Conservation (phyloP, 768 basidiomycete species). For the Hirschioporus abietinus region DNA sequence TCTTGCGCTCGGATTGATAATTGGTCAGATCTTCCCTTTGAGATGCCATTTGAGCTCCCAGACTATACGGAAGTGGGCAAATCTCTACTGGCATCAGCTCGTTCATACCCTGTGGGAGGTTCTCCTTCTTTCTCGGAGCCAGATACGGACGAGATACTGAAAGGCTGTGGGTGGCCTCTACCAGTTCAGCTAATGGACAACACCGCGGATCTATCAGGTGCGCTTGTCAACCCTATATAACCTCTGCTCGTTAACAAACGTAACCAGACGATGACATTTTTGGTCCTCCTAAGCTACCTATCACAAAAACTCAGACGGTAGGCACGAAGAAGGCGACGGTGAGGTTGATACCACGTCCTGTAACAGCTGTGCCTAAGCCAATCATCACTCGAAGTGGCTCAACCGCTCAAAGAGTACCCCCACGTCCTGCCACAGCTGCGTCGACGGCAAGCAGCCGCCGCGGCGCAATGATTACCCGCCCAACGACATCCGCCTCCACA, state of each 20-base stretch:
- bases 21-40: slow-evolving; percentile 35
- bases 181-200: background rate
- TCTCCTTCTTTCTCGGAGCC: background rate
- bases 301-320: background rate
- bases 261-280: background rate
- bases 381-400: background rate
- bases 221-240: background rate
- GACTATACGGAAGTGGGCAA: slow-evolving; percentile 40
- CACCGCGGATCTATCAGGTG: background rate
- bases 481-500: background rate
- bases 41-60: slow-evolving; percentile 45
- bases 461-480: background rate
- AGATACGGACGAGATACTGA: background rate
- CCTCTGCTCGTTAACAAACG: background rate
- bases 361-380: background rate
- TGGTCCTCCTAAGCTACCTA: background rate
- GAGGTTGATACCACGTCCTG: background rate
- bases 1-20: background rate
- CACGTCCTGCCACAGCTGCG: background rate
- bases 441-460: background rate
- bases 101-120: slow-evolving; percentile 20
- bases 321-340: background rate
- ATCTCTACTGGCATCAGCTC: slow-evolving; percentile 30
- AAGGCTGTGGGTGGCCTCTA: background rate
- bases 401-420: background rate